Evolutionary conservation across 305 asterid genomes (phyloP), one percentile per base, ranked within the genome.

Genomic region (Solanum hybrid): DNA sequence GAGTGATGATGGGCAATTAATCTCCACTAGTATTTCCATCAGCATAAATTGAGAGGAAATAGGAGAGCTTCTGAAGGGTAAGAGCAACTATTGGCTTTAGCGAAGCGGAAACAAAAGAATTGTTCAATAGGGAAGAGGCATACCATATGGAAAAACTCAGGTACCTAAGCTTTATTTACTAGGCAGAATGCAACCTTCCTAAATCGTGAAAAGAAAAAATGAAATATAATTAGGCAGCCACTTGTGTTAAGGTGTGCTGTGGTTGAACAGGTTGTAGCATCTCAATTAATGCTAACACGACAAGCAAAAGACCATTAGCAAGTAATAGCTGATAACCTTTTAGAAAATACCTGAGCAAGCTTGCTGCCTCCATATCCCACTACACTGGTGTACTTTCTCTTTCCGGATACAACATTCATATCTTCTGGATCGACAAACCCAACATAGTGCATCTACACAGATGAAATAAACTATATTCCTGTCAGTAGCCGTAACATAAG

Each of bases 391-490:
- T 92, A 97, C 94, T 93, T 96, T 91, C 97, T 93, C 91, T 95
- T 96, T 74, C 98, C 98, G 86, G 98, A 95, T 69, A 95, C 94
- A 91, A 96, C 94, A 91, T 96, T 96, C 99, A 97, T 94, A 93
- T 97, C 99, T 89, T 97, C 97, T 35, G 99, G 95, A 95, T 97
- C 99, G 89, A 96, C 98, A 90, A 96, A 97, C 92, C 99, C 99
- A 76, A 95, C 90, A 92, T 92, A 90, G 92, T 97, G 99, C 97
- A 96, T 95, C 99, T 97, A 94, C 92, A 92, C n/a, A 92, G 78
- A 87, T 4, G 42, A 84, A 51, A 51, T 51, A 84, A 84, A 51
- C 75, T 84, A 51, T 31, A 20, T 51, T 26, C 89, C 81, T 84
- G 42, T 84, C 31, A 84, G 88, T 28, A 29, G 46, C 20, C 20